Evolutionary conservation across 495 filamentous ascomycete species (phyloP), one percentile per base, ranked within the genome.

Genomic region (Hyaloscypha finlandica): DNA sequence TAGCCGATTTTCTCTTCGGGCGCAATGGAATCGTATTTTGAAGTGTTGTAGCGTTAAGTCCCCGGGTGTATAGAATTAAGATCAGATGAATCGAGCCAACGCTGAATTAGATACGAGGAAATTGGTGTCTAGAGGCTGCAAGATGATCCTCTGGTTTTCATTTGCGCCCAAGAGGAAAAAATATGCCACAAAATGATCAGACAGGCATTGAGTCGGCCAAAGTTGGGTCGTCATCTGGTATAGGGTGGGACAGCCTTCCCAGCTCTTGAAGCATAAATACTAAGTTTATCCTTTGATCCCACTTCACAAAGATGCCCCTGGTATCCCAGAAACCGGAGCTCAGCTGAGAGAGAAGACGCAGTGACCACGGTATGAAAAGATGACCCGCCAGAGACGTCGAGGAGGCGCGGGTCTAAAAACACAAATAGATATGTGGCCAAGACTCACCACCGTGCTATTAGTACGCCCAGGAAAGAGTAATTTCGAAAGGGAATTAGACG

Each of bases 381-480:
- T 48, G 56, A 29, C 30, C 30, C 25, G 25, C 25, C 8, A 56
- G 53, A 59, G 25, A 33, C 12, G 12, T 35, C 56, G 30, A 11
- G 30, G 14, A 20, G 2, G 16, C 12, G 12, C 19, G 37, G 33
- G 56, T 14, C 11, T 4, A 56, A 9, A 56, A 56, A 4, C 8
- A 31, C 4, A 56, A 56, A n/a, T 56, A 31, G 53, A 56, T 11
- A 22, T n/a, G 37, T 29, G 14, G 16, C 2, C 32, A 61, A 29
- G 20, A 66, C 64, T 66, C 33, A 66, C 64, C 42, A 66, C 64
- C 57, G 62, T 42, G 59, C 25, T 59, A 59, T 59, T 66, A 66
- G 59, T 51, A 45, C 30, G 37, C 22, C 57, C 32, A 30, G 54
- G 48, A 60, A 57, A 30, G 4, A 33, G 19, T 12, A 53, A 60